Percentiles rank a stretch among this genome's conserved stretches.
phyloP scores from a whole-genome alignment of 768 basidiomycete species.

The Suillus lakei region DNA sequence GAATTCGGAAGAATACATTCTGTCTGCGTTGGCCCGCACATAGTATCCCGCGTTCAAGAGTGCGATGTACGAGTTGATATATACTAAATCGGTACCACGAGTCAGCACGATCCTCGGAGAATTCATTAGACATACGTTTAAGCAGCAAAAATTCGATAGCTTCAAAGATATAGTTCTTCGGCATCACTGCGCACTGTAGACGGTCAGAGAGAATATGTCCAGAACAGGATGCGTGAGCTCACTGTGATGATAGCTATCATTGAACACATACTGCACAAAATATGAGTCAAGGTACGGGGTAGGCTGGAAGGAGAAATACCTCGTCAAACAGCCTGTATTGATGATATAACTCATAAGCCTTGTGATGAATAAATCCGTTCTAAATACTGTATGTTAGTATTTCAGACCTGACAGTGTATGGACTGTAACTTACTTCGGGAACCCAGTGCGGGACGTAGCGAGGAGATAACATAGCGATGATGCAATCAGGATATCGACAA shows the following conservation, averaged over 20 bases:
- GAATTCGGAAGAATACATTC: background rate
- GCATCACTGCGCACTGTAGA: background rate
- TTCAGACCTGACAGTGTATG: background rate
- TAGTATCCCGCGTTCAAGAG: slow-evolving; percentile 6
- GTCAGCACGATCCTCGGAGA: background rate
- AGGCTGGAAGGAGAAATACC: background rate
- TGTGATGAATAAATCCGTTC: background rate
- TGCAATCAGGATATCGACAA: background rate
- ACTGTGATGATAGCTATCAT: background rate
- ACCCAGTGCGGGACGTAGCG: slow-evolving; percentile 2
- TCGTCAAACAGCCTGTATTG: slow-evolving; percentile 5
- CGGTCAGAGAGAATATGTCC: background rate
- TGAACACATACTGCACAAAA: background rate
- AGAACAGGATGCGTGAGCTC: background rate
- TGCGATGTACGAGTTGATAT: slow-evolving; percentile 5
- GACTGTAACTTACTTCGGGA: background rate
- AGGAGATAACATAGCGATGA: slow-evolving; percentile 2
- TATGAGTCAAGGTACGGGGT: background rate
- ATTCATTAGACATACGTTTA: background rate
- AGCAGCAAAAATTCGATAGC: background rate
- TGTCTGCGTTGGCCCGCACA: background rate
- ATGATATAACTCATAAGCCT: background rate
- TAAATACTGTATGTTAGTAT: background rate
- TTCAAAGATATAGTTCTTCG: background rate
- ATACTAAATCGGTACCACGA: background rate